A percentile compares a stretch with the other conserved stretches of the same genome.
These are phyloP conservation scores for Acanthamoeba culbertsoni DNA, from an alignment of 208 protist genomes.

Conservation along the genomic window DNA sequence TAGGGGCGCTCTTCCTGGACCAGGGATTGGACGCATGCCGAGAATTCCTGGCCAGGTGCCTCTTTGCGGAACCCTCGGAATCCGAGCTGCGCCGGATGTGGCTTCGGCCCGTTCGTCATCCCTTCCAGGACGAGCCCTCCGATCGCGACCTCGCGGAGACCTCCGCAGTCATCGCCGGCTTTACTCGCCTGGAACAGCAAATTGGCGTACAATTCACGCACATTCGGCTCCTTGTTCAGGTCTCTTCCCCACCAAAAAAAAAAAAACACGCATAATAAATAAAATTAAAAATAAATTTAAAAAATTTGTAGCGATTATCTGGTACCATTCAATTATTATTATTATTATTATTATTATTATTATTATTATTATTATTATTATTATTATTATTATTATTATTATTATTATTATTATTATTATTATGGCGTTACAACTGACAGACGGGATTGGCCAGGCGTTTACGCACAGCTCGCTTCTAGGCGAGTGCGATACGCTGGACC, in stretches of 20 bases:
- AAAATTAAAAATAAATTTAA: neutral
- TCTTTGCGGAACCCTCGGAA: neutral
- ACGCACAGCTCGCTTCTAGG: neutral
- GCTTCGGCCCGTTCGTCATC: neutral
- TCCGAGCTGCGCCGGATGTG: neutral
- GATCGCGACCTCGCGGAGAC: neutral
- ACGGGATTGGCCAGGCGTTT: neutral
- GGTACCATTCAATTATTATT: neutral
- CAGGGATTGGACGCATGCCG: neutral
- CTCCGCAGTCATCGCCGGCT: neutral
- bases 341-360: neutral
- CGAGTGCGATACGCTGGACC: neutral
- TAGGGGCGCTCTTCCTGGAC: neutral
- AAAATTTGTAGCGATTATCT: no score
- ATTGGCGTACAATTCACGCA: neutral
- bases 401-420: neutral
- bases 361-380: neutral
- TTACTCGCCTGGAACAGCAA: neutral
- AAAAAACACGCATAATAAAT: no score
- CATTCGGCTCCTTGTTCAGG: neutral
- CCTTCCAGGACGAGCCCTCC: neutral
- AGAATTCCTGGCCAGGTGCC: neutral
- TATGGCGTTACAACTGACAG: no score
- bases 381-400: neutral
- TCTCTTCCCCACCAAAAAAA: neutral